These are phyloP conservation scores for carrot (Daucus carota) DNA, from an alignment of 129 eudicot species.

Conservation along the genomic window DH1_v3.0 NC_030383.2:14584001-14584500, in stretches of 20 bases:
- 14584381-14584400: background rate
- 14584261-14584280: slow-evolving; percentile 51
- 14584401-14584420: background rate
- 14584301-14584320: slow-evolving; percentile 49
- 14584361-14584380: background rate
- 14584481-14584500: background rate
- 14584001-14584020: background rate
- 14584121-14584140: no score
- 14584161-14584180: background rate
- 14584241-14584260: slow-evolving; percentile 58
- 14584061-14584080: background rate
- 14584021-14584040: background rate
- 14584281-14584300: slow-evolving; percentile 89
- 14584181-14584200: background rate
- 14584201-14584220: slow-evolving; percentile 45
- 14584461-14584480: background rate
- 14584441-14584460: background rate
- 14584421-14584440: background rate
- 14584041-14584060: background rate
- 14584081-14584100: background rate
- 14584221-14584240: slow-evolving; percentile 61
- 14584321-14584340: background rate
- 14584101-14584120: no score
- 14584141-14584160: background rate
- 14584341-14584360: background rate